phyloP scores from a whole-genome alignment of 495 filamentous ascomycete genomes.

The Astrothelium macrocarpum region DNA sequence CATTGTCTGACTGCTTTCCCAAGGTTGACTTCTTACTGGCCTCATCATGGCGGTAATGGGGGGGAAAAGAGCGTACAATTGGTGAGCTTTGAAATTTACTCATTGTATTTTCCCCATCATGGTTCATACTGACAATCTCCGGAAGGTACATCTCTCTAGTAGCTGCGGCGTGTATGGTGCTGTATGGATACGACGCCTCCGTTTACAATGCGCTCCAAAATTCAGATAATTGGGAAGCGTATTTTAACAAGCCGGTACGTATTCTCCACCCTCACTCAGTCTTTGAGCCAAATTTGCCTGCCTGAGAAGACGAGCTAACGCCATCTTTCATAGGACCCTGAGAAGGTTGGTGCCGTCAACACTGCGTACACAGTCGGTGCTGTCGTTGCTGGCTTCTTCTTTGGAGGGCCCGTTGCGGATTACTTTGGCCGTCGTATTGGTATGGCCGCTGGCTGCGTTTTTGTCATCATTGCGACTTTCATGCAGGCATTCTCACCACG shows the following conservation, averaged over 20 bases:
- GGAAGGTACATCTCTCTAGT: constrained; percentile 52
- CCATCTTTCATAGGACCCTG: constrained; percentile 22
- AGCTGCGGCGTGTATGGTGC: constrained; percentile 56
- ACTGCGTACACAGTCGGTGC: constrained; percentile 56
- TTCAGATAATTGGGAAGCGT: constrained; percentile 49
- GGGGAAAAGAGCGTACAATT: neutral
- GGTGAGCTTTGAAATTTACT: neutral
- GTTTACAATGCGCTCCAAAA: constrained; percentile 56
- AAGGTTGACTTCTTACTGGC: neutral
- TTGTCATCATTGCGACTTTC: constrained; percentile 53
- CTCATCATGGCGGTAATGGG: neutral
- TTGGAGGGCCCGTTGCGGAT: constrained; percentile 48
- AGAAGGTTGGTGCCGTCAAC: constrained; percentile 48
- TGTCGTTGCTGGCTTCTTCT: constrained; percentile 52
- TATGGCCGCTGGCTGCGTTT: constrained; percentile 47
- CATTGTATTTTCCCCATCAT: neutral
- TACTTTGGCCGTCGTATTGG: constrained; percentile 48
- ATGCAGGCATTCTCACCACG: constrained; percentile 51
- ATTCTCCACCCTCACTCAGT: neutral
- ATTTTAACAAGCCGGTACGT: constrained; percentile 42
- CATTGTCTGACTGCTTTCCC: neutral
- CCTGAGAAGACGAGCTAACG: neutral
- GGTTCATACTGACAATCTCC: constrained; percentile 1
- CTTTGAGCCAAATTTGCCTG: too few species aligned
- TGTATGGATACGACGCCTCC: constrained; percentile 58